Base-by-base conservation (phyloP, 2,329 filamentous ascomycete species). In the Ophiostoma tasmaniense region DNA sequence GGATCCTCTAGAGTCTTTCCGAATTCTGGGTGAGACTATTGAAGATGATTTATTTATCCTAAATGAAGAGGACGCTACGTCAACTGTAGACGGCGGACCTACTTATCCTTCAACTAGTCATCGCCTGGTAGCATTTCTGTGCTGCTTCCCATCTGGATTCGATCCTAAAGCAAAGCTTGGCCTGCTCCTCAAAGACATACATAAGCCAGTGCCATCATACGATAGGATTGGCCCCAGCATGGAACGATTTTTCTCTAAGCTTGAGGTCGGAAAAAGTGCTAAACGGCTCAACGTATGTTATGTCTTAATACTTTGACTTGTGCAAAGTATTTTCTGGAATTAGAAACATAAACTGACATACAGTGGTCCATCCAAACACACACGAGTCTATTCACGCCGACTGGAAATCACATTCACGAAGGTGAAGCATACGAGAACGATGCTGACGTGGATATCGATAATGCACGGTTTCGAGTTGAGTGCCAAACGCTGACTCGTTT, bases 11-110 rank as follows among this genome's bases (percentile, higher is more conserved):
- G 75, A 75, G 4, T 70, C 73, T 0, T 55, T 72, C 10, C 68
- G 67, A 22, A 70, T 69, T 6, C 69, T 73, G 74, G 77, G 20
- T n/a, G 79, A 83, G 73, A 84, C 80, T 0, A 78, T 86, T 2
- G 84, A 86, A 69, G 84, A 86, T 67, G 84, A 87, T 71, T 72
- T 87, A 25, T 84, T 87, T 67, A 75, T 86, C 1, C 76, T 85
- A 6, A 76, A 77, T 25, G 78, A 80, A 65, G 71, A 80, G 64
- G 61, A 68, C 11, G 59, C 25, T 10, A 66, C 64, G 1, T 33
- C 37, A 20, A 20, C 37, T 1, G 25, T 25, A 11, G 81, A 79
- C 76, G 1, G n/a, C 3, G 55, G 66, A 5, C 17, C 45, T 1
- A 6, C 42, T 1, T 72, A 72, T 28, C 71, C 71, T 0, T 20